Evolutionary conservation across 768 basidiomycete genomes (phyloP).

Genomic region (Russula sp.): DNA sequence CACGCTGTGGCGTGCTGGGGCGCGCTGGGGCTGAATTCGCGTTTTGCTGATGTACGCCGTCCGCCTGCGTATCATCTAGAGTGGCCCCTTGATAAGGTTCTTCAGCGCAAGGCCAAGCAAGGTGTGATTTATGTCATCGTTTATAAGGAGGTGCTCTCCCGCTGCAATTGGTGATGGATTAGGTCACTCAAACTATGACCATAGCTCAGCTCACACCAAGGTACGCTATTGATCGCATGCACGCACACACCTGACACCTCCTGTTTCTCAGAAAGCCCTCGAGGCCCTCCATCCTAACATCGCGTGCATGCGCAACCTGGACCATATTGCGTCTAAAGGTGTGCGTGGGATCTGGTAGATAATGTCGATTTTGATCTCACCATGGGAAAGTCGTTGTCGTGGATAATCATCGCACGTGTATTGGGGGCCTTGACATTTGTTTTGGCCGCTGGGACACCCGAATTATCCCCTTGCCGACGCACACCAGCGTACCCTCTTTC

Average conservation of each 20-base stretch:
- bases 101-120: constrained; percentile 82
- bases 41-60: no score
- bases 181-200: constrained; percentile 87
- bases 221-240: constrained; percentile 19
- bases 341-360: no score
- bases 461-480: constrained; percentile 87
- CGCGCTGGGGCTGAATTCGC: no score
- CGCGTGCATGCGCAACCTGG: no score
- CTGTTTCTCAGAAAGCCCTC: no score
- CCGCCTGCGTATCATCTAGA: constrained; percentile 80
- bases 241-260: not conserved
- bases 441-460: constrained; percentile 96
- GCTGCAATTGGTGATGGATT: not conserved
- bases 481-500: no score
- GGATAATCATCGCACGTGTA: no score
- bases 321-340: no score
- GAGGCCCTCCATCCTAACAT: no score
- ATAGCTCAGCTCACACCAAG: constrained; percentile 86
- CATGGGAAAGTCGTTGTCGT: constrained; percentile 91
- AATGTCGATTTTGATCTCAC: constrained; percentile 81
- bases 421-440: no score
- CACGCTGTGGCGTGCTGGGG: no score
- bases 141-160: constrained; percentile 71
- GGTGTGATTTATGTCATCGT: constrained; percentile 93
- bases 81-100: constrained; percentile 81